These are phyloP conservation scores for Allantophomopsis lycopodina DNA, from an alignment of 2,329 filamentous ascomycete species.

Conservation along the genomic window DNA sequence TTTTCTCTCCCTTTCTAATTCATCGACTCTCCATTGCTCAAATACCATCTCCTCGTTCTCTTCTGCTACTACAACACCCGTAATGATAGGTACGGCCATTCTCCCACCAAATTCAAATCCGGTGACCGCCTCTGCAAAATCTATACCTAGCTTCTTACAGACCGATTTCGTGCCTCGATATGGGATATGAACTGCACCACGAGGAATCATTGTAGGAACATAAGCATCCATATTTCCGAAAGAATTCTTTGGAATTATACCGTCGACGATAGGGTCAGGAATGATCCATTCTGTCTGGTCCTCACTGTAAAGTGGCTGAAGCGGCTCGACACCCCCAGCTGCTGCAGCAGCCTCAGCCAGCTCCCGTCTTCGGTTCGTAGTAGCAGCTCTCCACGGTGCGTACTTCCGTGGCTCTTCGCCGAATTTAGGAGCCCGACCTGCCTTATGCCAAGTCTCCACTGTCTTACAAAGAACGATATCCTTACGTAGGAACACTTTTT, in stretches of 20 bases:
- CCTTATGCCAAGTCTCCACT: slow-evolving; percentile 95
- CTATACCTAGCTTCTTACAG: slow-evolving; percentile 72
- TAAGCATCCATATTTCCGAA: slow-evolving; percentile 97
- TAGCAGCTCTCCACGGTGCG: slow-evolving; percentile 85
- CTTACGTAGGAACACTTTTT: slow-evolving; percentile 66
- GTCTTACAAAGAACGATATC: slow-evolving; percentile 82
- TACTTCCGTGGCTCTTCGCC: slow-evolving; percentile 70
- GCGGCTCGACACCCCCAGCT: slow-evolving; percentile 61
- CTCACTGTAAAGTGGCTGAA: slow-evolving; percentile 73
- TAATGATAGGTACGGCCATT: slow-evolving; percentile 84
- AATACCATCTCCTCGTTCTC: slow-evolving; percentile 65
- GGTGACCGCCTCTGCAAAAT: slow-evolving; percentile 87
- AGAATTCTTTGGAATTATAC: slow-evolving; percentile 81
- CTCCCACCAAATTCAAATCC: slow-evolving; percentile 94
- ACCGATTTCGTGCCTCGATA: slow-evolving; percentile 64
- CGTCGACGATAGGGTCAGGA: slow-evolving; percentile 70
- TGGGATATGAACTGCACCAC: slow-evolving; percentile 72
- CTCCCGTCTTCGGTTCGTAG: slow-evolving; percentile 73
- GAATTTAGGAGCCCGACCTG: slow-evolving; percentile 62
- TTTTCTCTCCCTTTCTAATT: slow-evolving; percentile 59
- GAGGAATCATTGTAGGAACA: slow-evolving; percentile 82
- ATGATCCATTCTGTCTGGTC: slow-evolving; percentile 95
- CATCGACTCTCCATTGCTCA: slow-evolving; percentile 67
- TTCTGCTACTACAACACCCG: slow-evolving; percentile 75
- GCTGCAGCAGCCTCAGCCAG: slow-evolving; percentile 73